Conservation (phyloP, 305 asterid genomes). For the Solanum chacoense region DNA sequence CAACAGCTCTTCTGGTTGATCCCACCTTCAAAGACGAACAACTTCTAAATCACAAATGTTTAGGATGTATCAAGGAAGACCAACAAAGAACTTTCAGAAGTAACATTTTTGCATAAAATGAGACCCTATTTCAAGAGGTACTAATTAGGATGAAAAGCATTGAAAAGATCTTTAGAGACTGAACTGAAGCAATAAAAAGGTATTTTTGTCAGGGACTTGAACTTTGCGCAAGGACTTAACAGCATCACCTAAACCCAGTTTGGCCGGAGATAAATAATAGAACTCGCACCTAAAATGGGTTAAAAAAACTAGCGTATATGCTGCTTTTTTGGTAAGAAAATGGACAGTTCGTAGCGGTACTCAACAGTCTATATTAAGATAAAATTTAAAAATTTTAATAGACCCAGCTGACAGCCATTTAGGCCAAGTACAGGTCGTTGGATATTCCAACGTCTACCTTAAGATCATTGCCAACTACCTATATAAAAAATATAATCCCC, state of each 20-base stretch:
- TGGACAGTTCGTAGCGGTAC: not conserved
- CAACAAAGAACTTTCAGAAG: not conserved
- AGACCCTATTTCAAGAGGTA: not conserved
- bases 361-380: not conserved
- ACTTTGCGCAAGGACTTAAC: not conserved
- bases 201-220: not conserved
- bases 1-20: slow-evolving; percentile 78
- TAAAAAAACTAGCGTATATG: not conserved
- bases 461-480: not conserved
- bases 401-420: not conserved
- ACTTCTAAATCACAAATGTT: slow-evolving; percentile 10
- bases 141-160: not conserved
- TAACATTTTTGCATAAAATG: not conserved
- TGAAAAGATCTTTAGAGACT: not conserved
- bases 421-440: not conserved
- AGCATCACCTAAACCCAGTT: not conserved
- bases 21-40: slow-evolving; percentile 55
- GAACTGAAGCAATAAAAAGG: not conserved
- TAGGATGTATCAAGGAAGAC: not conserved
- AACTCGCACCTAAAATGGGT: not conserved
- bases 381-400: not conserved
- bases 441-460: not conserved
- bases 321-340: not conserved
- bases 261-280: not conserved
- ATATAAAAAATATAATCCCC: not conserved